phyloP scores from a whole-genome alignment of 768 basidiomycete species.

The Amanita fuliginea region DNA sequence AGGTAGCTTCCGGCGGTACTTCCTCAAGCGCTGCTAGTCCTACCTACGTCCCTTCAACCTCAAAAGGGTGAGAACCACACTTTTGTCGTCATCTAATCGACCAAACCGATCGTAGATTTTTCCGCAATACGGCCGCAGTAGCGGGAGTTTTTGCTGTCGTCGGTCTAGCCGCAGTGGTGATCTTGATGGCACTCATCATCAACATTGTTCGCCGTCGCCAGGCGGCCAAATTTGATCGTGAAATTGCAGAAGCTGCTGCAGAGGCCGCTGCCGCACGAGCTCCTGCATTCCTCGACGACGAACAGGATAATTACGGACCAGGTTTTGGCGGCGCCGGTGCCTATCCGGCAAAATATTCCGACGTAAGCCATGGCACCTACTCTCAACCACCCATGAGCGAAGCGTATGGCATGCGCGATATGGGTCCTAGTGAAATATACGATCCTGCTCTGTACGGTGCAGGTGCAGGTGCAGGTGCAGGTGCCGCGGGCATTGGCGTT shows the following conservation, averaged over 20 bases:
- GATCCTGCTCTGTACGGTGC: conserved; percentile 16
- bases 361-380: conserved; percentile 49
- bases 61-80: neutral
- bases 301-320: conserved; percentile 24
- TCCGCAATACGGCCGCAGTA: conserved; percentile 61
- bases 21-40: neutral
- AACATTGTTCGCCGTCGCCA: conserved; percentile 53
- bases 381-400: conserved; percentile 37
- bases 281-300: conserved; percentile 48
- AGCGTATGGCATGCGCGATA: conserved; percentile 41
- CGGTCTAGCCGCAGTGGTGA: conserved; percentile 44
- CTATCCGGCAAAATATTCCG: conserved; percentile 22
- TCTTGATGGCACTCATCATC: conserved; percentile 38
- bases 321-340: conserved; percentile 15
- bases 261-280: conserved; percentile 45
- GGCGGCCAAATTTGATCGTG: conserved; percentile 55
- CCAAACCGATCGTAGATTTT: conserved; percentile 35
- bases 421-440: conserved; percentile 24
- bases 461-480: conserved; percentile 17
- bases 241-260: conserved; percentile 60
- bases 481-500: conserved; percentile 33
- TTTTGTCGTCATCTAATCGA: neutral
- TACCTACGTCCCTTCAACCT: neutral
- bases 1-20: conserved; percentile 6
- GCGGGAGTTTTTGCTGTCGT: conserved; percentile 64